Evolutionary conservation across 352 stramenopile species (phyloP), one percentile per base, ranked within the genome.

Genomic region (Phytophthora tubulina): DNA sequence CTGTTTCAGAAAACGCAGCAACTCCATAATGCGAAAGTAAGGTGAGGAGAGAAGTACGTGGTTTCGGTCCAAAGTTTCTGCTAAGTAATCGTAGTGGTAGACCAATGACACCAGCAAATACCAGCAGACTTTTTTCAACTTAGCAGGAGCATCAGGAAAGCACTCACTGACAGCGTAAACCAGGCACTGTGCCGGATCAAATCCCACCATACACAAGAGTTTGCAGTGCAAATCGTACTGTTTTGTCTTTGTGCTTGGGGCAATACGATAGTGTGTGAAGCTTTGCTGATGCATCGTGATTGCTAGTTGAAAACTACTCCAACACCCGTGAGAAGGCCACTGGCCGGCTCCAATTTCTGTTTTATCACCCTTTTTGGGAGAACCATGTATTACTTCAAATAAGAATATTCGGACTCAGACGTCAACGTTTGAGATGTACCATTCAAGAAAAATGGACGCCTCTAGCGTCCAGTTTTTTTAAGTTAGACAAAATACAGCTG

Each of bases 221-320:
- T 21, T 21, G 21, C 21, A 21, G 21, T 21, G 21, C 21, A 21
- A 21, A 21, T 21, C 21, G 21, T 21, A 21, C 21, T 21, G 21
- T 21, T 21, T 21, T 21, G 21, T 96, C 90, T 96, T 96, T 96
- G 90, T 88, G 90, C 90, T 96, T 96, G 90, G 90, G 90, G 90
- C 90, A 96, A 96, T 89, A 97, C 90, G 90, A 95, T 91, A 90
- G 90, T 86, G 87, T 90, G 88, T 97, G 90, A 97, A 96, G 90
- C 88, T 96, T 69, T 95, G 90, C 90, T 96, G 90, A 97, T 96
- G 87, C 88, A 89, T 97, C 90, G 90, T 97, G 89, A 95, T 97
- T 97, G 90, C 90, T 97, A 97, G 88, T 97, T 97, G 90, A 95
- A 97, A 97, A 97, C 90, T 96, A 97, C 86, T 97, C 90, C 90